These are phyloP conservation scores for Bothriochloa decipiens DNA, from an alignment of 176 grass and related monocot species.

Conservation along the genomic window DNA sequence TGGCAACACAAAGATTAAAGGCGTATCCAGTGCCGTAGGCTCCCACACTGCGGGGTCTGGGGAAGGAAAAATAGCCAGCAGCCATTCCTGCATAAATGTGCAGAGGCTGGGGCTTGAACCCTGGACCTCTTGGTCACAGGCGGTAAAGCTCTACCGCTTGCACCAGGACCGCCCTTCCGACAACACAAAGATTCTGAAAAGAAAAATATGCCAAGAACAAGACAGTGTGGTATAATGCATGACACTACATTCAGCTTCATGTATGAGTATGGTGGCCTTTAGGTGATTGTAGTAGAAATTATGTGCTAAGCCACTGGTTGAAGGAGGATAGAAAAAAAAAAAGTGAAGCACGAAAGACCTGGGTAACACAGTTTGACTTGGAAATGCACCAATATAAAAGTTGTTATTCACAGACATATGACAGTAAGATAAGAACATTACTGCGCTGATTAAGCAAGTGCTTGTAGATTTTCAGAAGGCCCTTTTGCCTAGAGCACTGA, in stretches of 20 bases:
- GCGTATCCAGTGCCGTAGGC: too few relatives aligned
- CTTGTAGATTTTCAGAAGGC: constrained; percentile 91
- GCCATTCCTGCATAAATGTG: too few relatives aligned
- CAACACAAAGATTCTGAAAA: background rate
- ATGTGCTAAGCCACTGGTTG: background rate
- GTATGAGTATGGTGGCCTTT: background rate
- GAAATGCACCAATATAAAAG: constrained; percentile 9
- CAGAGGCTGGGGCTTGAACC: too few relatives aligned
- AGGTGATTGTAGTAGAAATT: constrained; percentile 1
- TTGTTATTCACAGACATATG: constrained; percentile 42
- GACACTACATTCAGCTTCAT: background rate
- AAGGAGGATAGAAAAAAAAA: background rate
- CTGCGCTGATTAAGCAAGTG: constrained; percentile 96
- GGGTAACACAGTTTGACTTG: background rate
- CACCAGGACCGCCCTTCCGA: too few relatives aligned
- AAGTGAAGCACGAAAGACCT: too few relatives aligned
- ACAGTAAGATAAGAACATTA: constrained; percentile 51
- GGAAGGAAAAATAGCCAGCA: too few relatives aligned
- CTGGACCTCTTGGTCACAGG: too few relatives aligned
- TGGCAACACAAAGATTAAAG: background rate
- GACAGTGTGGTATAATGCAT: background rate
- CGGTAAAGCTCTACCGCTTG: too few relatives aligned
- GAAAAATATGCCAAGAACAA: background rate
- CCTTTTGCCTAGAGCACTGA: constrained; percentile 96
- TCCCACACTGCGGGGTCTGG: too few relatives aligned